These are phyloP conservation scores for Leucocoprinus leucothites DNA, from an alignment of 768 basidiomycete genomes.

Conservation along the genomic window DNA sequence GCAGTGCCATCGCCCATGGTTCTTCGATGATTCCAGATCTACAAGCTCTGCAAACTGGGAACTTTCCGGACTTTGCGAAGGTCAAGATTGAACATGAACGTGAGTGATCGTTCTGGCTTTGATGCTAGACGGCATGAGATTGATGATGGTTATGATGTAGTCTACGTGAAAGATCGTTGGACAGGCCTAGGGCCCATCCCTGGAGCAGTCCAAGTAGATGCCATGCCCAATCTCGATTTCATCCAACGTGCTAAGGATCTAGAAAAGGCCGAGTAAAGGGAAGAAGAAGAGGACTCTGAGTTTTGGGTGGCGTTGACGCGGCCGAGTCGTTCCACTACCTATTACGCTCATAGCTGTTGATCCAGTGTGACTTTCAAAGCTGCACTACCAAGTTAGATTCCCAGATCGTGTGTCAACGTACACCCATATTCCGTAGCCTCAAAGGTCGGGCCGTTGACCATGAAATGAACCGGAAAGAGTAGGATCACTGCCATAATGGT, in stretches of 20 bases:
- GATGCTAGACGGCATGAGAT: background rate
- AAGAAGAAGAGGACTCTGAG: background rate
- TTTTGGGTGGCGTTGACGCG: background rate
- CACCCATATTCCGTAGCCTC: too few relatives aligned
- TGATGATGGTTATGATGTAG: constrained; percentile 15
- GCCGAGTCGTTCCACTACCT: too few relatives aligned
- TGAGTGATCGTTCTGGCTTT: constrained; percentile 17
- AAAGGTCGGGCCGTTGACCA: too few relatives aligned
- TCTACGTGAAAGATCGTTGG: constrained; percentile 34
- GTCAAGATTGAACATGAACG: constrained; percentile 27
- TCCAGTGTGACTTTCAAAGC: too few relatives aligned
- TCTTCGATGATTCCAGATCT: constrained; percentile 28
- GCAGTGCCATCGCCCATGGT: constrained; percentile 32
- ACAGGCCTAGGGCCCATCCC: constrained; percentile 18
- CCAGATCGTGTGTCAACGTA: too few relatives aligned
- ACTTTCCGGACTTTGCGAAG: constrained; percentile 26
- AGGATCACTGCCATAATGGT: too few relatives aligned
- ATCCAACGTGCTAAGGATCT: background rate
- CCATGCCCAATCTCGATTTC: constrained; percentile 4
- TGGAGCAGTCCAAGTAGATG: constrained; percentile 23
- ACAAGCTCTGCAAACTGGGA: constrained; percentile 35
- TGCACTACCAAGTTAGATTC: too few relatives aligned
- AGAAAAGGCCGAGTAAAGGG: background rate
- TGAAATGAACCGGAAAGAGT: too few relatives aligned
- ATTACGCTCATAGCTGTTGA: too few relatives aligned